A percentile compares a stretch with the other conserved stretches of the same genome.
Conservation (phyloP, 2,329 filamentous ascomycete species). For the Nemania serpens region DNA sequence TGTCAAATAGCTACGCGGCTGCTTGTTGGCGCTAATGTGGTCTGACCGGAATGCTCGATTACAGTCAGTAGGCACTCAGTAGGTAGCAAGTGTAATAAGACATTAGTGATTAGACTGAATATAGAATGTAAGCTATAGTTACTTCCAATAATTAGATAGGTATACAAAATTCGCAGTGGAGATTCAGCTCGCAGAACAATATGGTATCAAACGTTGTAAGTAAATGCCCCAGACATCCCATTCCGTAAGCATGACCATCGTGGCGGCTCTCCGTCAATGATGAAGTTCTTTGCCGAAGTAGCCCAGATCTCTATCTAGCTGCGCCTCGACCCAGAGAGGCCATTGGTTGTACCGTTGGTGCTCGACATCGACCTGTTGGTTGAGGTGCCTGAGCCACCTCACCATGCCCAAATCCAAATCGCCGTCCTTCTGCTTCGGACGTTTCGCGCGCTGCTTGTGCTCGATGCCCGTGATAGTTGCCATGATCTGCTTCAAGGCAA, state of each 20-base stretch:
- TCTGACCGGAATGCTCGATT: too few species aligned
- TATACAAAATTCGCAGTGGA: not conserved
- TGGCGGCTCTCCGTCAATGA: conserved; percentile 7
- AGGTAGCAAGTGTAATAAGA: too few species aligned
- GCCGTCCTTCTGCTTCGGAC: conserved; percentile 33
- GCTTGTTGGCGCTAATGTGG: too few species aligned
- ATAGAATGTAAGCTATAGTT: too few species aligned
- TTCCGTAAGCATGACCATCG: not conserved
- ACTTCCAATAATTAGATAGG: not conserved
- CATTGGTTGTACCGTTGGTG: conserved; percentile 55
- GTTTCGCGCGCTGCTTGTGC: conserved; percentile 26
- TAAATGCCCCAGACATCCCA: not conserved
- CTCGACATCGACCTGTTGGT: conserved; percentile 51
- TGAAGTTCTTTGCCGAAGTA: conserved; percentile 49
- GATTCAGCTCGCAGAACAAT: not conserved
- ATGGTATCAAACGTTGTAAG: conserved; percentile 15
- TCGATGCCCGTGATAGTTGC: conserved; percentile 51
- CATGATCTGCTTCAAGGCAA: conserved; percentile 60
- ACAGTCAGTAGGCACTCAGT: too few species aligned
- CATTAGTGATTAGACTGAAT: too few species aligned
- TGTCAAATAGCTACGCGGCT: too few species aligned
- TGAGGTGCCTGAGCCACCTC: conserved; percentile 58
- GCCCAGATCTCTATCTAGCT: conserved; percentile 50
- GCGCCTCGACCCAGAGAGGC: conserved; percentile 59
- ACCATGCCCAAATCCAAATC: conserved; percentile 49